These are phyloP conservation scores for Ascochyta rabiei DNA, from an alignment of 2,329 filamentous ascomycete species.

Conservation along the genomic window DNA sequence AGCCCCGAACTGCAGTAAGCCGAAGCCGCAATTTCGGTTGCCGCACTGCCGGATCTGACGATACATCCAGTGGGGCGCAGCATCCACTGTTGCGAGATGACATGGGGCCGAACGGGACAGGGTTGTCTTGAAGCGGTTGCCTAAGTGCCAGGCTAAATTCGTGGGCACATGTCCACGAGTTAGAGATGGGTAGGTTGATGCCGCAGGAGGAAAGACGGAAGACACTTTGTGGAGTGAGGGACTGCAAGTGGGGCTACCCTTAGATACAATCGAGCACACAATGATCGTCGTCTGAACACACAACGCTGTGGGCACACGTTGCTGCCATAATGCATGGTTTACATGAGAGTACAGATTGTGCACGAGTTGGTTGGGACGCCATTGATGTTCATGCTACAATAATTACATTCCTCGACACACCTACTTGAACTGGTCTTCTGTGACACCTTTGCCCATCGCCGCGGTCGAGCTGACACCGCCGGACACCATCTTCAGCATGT, in stretches of 20 bases:
- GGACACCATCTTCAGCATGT: constrained; percentile 94
- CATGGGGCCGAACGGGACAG: neutral
- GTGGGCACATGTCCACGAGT: too few species aligned
- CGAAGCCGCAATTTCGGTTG: constrained; percentile 11
- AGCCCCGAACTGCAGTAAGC: constrained; percentile 8
- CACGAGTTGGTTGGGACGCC: neutral
- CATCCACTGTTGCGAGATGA: neutral
- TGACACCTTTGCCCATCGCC: constrained; percentile 97
- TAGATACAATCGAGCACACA: too few species aligned
- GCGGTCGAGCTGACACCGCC: constrained; percentile 90
- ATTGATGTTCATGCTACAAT: neutral
- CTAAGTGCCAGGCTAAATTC: neutral
- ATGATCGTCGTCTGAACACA: too few species aligned
- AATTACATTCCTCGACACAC: neutral
- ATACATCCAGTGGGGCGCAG: constrained; percentile 11
- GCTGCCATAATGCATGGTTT: too few species aligned
- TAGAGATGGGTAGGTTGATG: too few species aligned
- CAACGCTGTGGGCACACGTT: too few species aligned
- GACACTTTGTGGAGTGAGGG: too few species aligned
- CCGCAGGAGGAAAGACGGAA: too few species aligned
- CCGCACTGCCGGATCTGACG: constrained; percentile 6
- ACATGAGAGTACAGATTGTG: too few species aligned
- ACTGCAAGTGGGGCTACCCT: too few species aligned
- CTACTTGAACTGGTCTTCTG: constrained; percentile 90
- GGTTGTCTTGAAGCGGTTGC: neutral